These are phyloP conservation scores for Sphaerulina musiva DNA, from an alignment of 2,329 filamentous ascomycete genomes.

Conservation along the genomic window DNA sequence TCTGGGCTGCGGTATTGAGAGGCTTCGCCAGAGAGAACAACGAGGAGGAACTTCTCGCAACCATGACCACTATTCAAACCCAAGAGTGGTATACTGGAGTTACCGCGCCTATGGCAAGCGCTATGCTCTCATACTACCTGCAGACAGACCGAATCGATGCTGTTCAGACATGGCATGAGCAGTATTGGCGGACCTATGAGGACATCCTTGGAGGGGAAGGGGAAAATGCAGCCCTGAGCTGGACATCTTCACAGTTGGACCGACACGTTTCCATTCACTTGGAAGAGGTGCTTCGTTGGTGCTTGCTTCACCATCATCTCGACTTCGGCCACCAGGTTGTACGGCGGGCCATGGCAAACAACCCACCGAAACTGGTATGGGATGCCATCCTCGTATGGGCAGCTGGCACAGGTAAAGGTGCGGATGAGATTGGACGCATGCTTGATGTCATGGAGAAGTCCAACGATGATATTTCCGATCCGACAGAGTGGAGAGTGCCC, in stretches of 20 bases:
- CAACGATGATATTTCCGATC: slow-evolving; percentile 32
- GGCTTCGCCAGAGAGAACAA: slow-evolving; percentile 58
- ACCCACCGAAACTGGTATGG: slow-evolving; percentile 45
- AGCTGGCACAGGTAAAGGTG: slow-evolving; percentile 62
- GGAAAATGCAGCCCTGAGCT: background rate
- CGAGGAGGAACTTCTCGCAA: slow-evolving; percentile 52
- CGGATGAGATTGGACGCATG: slow-evolving; percentile 67
- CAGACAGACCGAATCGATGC: slow-evolving; percentile 51
- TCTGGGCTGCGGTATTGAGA: slow-evolving; percentile 33
- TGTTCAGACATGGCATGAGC: slow-evolving; percentile 54
- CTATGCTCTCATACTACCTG: slow-evolving; percentile 53
- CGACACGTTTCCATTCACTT: background rate
- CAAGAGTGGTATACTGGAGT: background rate
- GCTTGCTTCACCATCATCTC: slow-evolving; percentile 45
- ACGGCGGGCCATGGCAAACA: slow-evolving; percentile 30
- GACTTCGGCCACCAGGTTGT: slow-evolving; percentile 60
- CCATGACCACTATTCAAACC: slow-evolving; percentile 48
- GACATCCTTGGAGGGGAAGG: background rate
- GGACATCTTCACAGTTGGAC: background rate
- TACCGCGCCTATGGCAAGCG: background rate
- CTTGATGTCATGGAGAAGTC: slow-evolving; percentile 54
- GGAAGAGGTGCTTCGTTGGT: slow-evolving; percentile 20
- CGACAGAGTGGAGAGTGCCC: slow-evolving; percentile 46
- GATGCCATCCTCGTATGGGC: slow-evolving; percentile 71
- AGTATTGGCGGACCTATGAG: background rate